phyloP scores from a whole-genome alignment of 495 filamentous ascomycete genomes.

The Aspergillus ellipticus region DNA sequence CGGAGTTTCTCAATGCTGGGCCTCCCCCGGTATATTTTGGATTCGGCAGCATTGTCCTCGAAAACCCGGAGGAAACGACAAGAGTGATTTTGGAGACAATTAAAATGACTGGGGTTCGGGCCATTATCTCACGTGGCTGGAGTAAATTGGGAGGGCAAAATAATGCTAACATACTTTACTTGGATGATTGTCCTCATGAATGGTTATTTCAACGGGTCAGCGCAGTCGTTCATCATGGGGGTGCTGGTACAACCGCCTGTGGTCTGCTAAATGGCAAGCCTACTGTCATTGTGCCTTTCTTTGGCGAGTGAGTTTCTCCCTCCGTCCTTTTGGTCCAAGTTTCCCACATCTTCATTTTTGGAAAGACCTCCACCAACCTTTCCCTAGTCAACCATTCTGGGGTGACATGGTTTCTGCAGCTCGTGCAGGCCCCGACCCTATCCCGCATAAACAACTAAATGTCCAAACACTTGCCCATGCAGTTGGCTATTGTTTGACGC shows the following conservation, averaged over 20 bases:
- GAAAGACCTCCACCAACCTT: no score
- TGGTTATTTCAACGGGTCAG: slow-evolving; percentile 64
- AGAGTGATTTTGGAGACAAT: slow-evolving; percentile 49
- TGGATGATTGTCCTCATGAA: slow-evolving; percentile 61
- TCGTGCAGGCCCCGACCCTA: slow-evolving; percentile 63
- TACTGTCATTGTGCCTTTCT: slow-evolving; percentile 62
- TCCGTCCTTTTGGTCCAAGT: no score
- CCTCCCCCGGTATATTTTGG: slow-evolving; percentile 58
- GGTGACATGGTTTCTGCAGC: slow-evolving; percentile 64
- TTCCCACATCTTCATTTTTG: no score
- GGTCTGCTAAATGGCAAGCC: slow-evolving; percentile 56
- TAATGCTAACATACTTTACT: slow-evolving; percentile 50
- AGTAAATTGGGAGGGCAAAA: slow-evolving; percentile 49
- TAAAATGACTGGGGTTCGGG: slow-evolving; percentile 50
- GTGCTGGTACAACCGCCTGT: slow-evolving; percentile 64
- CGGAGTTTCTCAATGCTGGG: slow-evolving; percentile 45
- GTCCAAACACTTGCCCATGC: slow-evolving; percentile 57
- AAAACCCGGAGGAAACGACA: slow-evolving; percentile 50
- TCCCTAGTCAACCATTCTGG: slow-evolving; percentile 68
- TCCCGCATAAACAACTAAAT: slow-evolving; percentile 62
- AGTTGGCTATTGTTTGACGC: slow-evolving; percentile 63
- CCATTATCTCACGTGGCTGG: slow-evolving; percentile 63
- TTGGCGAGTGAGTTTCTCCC: slow-evolving; percentile 50
- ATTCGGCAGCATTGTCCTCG: slow-evolving; percentile 61
- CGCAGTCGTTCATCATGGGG: slow-evolving; percentile 62